Evolutionary conservation across 2,329 filamentous ascomycete genomes (phyloP), one percentile per base, ranked within the genome.

Genomic region (Pestalotiopsis sp.): DNA sequence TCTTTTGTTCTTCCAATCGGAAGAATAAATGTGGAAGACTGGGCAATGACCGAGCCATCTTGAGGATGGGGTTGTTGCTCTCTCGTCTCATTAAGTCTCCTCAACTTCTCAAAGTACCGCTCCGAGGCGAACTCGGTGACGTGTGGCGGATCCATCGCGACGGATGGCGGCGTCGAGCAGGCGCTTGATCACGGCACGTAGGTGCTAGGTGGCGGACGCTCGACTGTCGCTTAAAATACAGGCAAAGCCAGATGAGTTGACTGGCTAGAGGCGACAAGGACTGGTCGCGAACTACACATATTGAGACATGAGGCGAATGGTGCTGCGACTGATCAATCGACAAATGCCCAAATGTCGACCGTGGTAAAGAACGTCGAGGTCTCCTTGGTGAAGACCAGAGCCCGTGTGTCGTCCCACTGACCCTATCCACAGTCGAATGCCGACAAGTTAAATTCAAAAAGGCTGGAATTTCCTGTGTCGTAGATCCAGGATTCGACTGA

Each of bases 71-170:
- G 77, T 72, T 84, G 83, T 72, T 84, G 83, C 20, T 80, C 81
- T 72, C 80, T 83, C 38, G 85, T 80, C 76, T 83, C 84, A 77
- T 80, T 87, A 73, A 82, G 84, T 79, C 89, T 86, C 68, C 82
- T 84, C 70, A 91, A 78, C 79, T 91, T 91, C 67, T 86, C 85
- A 72, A 90, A 89, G 76, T 90, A 91, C 72, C 87, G 87, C 78
- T 87, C 83, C 59, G 89, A 91, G 70, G 88, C 89, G 80, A 91
- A 91, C 78, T 91, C 89, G 70, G 89, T 90, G 70, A 89, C 84
- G 72, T 90, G 89, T 73, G 86, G 83, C 75, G 87, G 87, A 72
- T 91, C 89, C 88, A 90, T 90, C 75, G 79, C 78, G 77, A 74
- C 71, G 71, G 69, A 36, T n/a, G 62, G 45, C 65, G 38, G 36